A percentile compares a stretch with the other conserved stretches of the same genome.
Evolutionary conservation across 148 eudicot species (phyloP).

Genomic region (Silene uniflora): DNA sequence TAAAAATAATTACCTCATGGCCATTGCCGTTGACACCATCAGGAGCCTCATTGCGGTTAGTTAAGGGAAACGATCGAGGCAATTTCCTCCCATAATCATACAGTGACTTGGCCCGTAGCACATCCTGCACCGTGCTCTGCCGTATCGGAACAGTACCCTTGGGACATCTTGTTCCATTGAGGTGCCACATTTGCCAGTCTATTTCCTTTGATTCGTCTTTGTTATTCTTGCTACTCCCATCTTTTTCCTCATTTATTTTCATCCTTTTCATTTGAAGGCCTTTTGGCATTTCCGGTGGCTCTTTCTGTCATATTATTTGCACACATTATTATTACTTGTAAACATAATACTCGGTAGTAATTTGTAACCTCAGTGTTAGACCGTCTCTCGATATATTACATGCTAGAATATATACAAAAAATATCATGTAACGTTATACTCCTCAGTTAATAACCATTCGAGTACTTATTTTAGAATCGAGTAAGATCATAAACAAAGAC

Average conservation of each 20-base stretch:
- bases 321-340: neutral
- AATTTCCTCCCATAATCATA: constrained; percentile 80
- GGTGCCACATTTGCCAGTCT: constrained; percentile 88
- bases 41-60: constrained; percentile 54
- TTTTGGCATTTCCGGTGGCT: constrained; percentile 59
- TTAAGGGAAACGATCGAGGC: constrained; percentile 24
- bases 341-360: too few relatives aligned
- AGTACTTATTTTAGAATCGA: too few relatives aligned
- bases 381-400: too few relatives aligned
- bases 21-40: constrained; percentile 89
- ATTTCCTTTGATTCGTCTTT: constrained; percentile 21
- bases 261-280: constrained; percentile 10
- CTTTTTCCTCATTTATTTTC: constrained; percentile 22
- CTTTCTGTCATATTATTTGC: constrained; percentile 40
- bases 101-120: constrained; percentile 81
- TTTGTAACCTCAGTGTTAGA: too few relatives aligned
- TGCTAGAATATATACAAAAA: too few relatives aligned
- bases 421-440: too few relatives aligned
- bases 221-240: constrained; percentile 17
- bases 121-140: constrained; percentile 67
- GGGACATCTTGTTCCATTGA: constrained; percentile 67
- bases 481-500: too few relatives aligned
- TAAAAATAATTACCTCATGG: constrained; percentile 56
- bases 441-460: too few relatives aligned
- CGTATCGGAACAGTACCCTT: constrained; percentile 81